phyloP scores from a whole-genome alignment of 805 yeast species.

The Ogataea parapolymorpha region DNA sequence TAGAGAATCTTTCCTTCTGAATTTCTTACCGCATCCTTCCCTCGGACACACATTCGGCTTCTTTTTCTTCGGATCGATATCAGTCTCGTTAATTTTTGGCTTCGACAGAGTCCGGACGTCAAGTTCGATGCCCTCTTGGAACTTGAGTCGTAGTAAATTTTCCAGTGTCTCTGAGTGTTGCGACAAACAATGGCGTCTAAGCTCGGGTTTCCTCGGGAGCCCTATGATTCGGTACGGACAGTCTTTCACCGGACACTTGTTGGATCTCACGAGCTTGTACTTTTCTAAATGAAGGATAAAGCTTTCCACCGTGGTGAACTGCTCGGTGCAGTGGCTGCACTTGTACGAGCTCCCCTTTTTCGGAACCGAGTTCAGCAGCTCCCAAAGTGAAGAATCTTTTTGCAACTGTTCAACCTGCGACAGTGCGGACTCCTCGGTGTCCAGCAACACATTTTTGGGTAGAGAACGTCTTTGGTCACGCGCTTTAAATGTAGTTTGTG shows the following conservation, averaged over 20 bases:
- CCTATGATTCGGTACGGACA: constrained; percentile 52
- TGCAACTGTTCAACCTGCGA: constrained; percentile 31
- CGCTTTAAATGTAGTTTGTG: background rate
- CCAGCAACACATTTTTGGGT: constrained; percentile 1
- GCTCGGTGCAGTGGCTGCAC: constrained; percentile 45
- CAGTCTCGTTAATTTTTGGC: background rate
- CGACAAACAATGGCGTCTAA: constrained; percentile 47
- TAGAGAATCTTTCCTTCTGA: constrained; percentile 52
- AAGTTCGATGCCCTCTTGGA: constrained; percentile 5
- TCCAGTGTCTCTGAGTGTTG: constrained; percentile 36
- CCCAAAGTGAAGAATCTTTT: constrained; percentile 25
- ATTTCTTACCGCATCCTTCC: constrained; percentile 42
- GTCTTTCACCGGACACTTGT: constrained; percentile 42
- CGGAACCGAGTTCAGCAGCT: constrained; percentile 14
- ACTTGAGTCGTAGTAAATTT: constrained; percentile 6
- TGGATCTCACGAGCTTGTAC: constrained; percentile 35
- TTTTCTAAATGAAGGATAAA: constrained; percentile 41
- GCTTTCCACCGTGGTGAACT: constrained; percentile 34
- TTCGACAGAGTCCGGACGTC: background rate
- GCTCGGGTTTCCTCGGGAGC: constrained; percentile 45
- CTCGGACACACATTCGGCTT: constrained; percentile 18
- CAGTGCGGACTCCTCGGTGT: background rate
- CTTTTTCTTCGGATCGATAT: constrained; percentile 7
- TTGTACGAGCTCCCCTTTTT: constrained; percentile 41
- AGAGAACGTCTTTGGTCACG: constrained; percentile 7